Evolutionary conservation across 352 stramenopile genomes (phyloP), one percentile per base, ranked within the genome.

Genomic region (Phytophthora cajani): DNA sequence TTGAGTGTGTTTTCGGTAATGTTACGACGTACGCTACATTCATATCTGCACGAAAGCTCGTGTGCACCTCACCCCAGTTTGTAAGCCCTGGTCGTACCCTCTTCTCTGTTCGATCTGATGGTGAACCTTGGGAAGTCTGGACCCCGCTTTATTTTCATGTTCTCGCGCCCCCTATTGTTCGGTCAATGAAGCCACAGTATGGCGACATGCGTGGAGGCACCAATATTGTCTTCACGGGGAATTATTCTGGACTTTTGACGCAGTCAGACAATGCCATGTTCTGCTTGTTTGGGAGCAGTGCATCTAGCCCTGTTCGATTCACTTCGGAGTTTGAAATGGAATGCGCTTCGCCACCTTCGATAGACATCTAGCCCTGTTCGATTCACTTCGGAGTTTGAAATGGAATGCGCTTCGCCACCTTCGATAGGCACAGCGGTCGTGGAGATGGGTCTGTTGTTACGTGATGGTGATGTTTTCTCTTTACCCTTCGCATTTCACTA

Each of bases 1-100:
- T 78, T 3, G 51, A 80, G 17, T 88, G 80, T 51, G 30, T 81
- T 9, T 85, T 88, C 42, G 80, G 78, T 5, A 58, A 75, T 14
- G 60, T 38, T 1, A 44, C 63, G 5, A 69, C 78, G 0, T 47
- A 51, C 8, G 75, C 80, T 33, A 62, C 70, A 1, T 82, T 75
- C 4, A 2, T 77, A 12, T 84, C 80, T 0, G 33, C 27, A 0
- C 7, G 59, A 49, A 70, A 75, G 16, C 11, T 85, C 2, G 47
- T 69, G 7, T 88, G 80, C 27, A 62, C 65, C 23, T 77, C 73
- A 23, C 73, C 80, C 6, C 51, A 46, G 12, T 64, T 81, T 11
- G 6, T 19, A 9, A 57, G 56, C 9, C 23, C 42, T 14, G 57
- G 67, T 2, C 58, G 56, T 25, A 36, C 50, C 0, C 27, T 14